These are phyloP conservation scores for Setaria italica DNA, from an alignment of 202 grass and related monocot genomes.

Conservation along the genomic window DNA sequence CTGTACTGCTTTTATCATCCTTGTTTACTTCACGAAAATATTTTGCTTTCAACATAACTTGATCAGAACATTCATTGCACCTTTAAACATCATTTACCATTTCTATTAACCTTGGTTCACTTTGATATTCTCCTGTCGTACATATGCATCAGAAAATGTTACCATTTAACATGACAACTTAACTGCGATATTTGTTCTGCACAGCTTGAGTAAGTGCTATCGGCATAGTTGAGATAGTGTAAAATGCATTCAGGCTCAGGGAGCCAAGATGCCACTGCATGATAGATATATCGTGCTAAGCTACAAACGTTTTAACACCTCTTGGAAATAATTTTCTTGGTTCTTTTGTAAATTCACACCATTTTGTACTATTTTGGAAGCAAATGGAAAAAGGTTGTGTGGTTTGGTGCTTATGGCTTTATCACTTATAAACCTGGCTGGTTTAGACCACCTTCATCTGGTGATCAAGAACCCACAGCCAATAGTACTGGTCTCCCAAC, in stretches of 20 bases:
- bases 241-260: not conserved
- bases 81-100: conserved; percentile 8
- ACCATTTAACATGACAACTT: not conserved
- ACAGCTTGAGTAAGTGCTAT: not conserved
- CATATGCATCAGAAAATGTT: not conserved
- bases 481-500: not conserved
- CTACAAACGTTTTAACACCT: not conserved
- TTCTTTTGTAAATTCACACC: not conserved
- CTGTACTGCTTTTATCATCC: not conserved
- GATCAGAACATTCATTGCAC: not conserved
- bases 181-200: not conserved
- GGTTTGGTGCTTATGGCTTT: not conserved
- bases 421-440: not conserved
- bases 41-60: not conserved
- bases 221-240: not conserved
- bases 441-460: conserved; percentile 1
- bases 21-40: conserved; percentile 12
- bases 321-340: not conserved
- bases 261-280: not conserved
- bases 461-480: not conserved
- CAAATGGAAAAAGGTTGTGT: not conserved
- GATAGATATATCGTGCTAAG: not conserved
- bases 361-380: not conserved
- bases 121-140: conserved; percentile 2
- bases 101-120: conserved; percentile 6